These are phyloP conservation scores for Amaranthus cruentus DNA, from an alignment of 148 eudicot species.

Conservation along the genomic window DNA sequence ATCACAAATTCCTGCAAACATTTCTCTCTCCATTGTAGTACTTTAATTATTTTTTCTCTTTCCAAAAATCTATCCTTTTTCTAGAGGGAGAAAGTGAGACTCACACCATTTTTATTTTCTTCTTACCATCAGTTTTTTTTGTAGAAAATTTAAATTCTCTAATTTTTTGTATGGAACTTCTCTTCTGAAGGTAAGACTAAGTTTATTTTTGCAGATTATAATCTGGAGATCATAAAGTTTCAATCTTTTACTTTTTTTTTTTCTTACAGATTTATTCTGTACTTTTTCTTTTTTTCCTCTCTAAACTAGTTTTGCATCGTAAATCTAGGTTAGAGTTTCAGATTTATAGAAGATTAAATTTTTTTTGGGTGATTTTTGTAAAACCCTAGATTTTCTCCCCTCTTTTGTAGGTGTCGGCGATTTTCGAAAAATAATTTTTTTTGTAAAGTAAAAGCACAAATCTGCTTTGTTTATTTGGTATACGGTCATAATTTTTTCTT, in stretches of 20 bases:
- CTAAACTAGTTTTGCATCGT: slow-evolving; percentile 24
- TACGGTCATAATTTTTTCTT: too few species aligned
- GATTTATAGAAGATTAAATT: slow-evolving; percentile 31
- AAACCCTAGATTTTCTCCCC: slow-evolving; percentile 20
- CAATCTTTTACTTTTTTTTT: slow-evolving; percentile 17
- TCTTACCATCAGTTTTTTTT: slow-evolving; percentile 2
- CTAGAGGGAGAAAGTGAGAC: slow-evolving; percentile 11
- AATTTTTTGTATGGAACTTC: slow-evolving; percentile 20
- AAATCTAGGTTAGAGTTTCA: slow-evolving; percentile 32
- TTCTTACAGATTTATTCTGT: slow-evolving; percentile 6
- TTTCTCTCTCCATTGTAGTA: slow-evolving; percentile 6
- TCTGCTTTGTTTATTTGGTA: slow-evolving; percentile 7
- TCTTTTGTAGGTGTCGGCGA: slow-evolving; percentile 22
- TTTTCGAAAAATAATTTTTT: slow-evolving; percentile 17
- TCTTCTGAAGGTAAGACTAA: slow-evolving; percentile 17
- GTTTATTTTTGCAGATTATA: neutral
- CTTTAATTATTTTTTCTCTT: slow-evolving; percentile 13
- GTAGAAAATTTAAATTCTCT: neutral
- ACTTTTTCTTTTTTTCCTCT: slow-evolving; percentile 11
- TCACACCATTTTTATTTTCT: slow-evolving; percentile 11
- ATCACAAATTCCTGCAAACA: too few species aligned
- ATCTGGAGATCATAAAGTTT: neutral
- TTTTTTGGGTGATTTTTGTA: slow-evolving; percentile 23
- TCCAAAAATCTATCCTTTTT: slow-evolving; percentile 19
- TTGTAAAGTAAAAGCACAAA: slow-evolving; percentile 9